Evolutionary conservation across 2,329 filamentous ascomycete species (phyloP).

Genomic region (Stemphylium lycopersici): DNA sequence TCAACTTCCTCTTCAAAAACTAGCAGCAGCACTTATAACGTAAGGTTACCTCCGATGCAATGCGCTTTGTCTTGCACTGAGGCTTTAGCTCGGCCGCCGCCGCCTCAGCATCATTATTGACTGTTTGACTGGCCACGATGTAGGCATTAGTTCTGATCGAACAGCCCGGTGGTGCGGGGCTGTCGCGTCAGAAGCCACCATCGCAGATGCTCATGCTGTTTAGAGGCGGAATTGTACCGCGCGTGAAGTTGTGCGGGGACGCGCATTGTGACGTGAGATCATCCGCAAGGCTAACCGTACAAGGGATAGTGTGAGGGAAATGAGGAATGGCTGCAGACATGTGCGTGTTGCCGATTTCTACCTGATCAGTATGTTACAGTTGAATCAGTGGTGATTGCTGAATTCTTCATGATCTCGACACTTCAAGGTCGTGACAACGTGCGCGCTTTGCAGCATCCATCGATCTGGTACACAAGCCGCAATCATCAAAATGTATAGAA

Average conservation of each 20-base stretch:
- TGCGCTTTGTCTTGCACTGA: neutral
- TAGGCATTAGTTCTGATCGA: neutral
- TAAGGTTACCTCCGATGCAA: neutral
- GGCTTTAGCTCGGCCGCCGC: neutral
- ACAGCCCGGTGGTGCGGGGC: conserved; percentile 8
- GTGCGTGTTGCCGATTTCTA: no score
- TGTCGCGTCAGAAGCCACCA: neutral
- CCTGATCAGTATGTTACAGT: no score
- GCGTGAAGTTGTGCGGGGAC: neutral
- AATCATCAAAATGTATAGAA: no score
- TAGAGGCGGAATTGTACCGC: conserved; percentile 5
- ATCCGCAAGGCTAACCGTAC: conserved; percentile 4
- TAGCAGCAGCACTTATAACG: conserved; percentile 14
- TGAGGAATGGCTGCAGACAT: no score
- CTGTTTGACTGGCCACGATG: conserved; percentile 9
- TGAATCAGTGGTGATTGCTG: no score
- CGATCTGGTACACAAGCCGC: no score
- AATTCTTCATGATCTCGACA: no score
- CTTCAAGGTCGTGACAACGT: no score
- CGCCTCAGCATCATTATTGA: conserved; percentile 15
- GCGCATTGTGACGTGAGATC: conserved; percentile 13
- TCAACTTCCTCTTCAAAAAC: neutral
- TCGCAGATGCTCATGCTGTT: conserved; percentile 1
- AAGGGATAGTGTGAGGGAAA: no score
- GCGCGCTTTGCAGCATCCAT: no score